Conservation (phyloP, 2,329 filamentous ascomycete species). For the Neonectria magnoliae region DNA sequence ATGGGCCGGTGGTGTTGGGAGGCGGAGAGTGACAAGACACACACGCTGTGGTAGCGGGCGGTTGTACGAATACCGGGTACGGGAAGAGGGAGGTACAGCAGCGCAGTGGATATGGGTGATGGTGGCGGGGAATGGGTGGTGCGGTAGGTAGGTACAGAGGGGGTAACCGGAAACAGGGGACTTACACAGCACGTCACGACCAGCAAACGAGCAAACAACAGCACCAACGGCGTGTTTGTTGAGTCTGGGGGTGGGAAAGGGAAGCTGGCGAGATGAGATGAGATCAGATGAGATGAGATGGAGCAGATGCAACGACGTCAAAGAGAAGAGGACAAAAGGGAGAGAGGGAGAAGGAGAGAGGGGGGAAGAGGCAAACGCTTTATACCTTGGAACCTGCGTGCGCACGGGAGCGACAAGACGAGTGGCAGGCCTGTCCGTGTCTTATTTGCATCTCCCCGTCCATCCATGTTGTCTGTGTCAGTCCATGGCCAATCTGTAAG, state of each 20-base stretch:
- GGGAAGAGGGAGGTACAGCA: neutral
- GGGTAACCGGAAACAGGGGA: neutral
- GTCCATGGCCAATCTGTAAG: neutral
- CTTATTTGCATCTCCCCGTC: neutral
- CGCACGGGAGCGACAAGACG: too few species aligned
- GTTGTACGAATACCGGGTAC: neutral
- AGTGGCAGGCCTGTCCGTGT: neutral
- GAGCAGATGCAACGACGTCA: neutral
- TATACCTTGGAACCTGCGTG: neutral
- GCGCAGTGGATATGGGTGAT: neutral
- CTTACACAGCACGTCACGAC: neutral
- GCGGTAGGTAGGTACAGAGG: neutral
- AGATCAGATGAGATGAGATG: neutral
- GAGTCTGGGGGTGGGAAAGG: neutral
- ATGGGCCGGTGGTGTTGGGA: neutral
- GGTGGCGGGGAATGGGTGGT: neutral
- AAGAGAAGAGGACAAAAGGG: neutral
- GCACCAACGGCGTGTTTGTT: neutral
- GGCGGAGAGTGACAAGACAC: neutral
- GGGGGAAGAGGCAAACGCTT: neutral
- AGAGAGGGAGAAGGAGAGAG: neutral
- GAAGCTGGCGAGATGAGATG: neutral
- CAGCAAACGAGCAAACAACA: neutral
- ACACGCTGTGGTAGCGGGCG: neutral
- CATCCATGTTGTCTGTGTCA: neutral